A percentile compares a stretch with the other conserved stretches of the same genome.
phyloP scores from a whole-genome alignment of 2,329 filamentous ascomycete species.

The Byssochlamys sp. region DNA sequence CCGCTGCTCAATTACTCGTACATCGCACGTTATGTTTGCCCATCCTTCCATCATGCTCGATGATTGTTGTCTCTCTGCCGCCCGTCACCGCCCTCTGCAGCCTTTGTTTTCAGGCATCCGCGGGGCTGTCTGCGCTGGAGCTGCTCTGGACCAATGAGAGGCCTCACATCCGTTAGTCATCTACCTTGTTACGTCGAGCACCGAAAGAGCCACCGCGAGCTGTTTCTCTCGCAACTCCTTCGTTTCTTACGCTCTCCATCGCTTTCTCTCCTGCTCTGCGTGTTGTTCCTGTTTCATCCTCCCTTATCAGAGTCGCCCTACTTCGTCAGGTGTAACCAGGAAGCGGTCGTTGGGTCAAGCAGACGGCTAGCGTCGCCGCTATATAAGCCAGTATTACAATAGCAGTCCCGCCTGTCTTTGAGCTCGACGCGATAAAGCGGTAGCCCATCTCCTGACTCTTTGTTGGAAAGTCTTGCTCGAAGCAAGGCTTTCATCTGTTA shows the following conservation, averaged over 20 bases:
- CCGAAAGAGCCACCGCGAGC: not conserved
- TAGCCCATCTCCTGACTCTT: conserved; percentile 12
- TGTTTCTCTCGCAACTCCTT: conserved; percentile 1
- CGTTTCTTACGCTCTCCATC: not conserved
- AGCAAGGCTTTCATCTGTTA: conserved; percentile 31
- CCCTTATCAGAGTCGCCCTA: not conserved
- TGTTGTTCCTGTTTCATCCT: not conserved
- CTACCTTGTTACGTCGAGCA: conserved; percentile 5
- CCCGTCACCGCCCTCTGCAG: not conserved
- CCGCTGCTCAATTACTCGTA: not conserved
- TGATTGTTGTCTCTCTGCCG: not conserved
- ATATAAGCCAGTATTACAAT: conserved; percentile 5
- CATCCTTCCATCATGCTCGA: not conserved
- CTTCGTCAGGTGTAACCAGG: not conserved
- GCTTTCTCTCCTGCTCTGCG: not conserved
- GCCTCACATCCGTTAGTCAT: not conserved
- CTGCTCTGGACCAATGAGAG: not conserved
- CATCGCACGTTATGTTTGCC: not conserved
- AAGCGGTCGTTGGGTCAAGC: not conserved
- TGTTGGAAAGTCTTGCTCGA: conserved; percentile 34
- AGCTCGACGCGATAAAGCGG: conserved; percentile 16
- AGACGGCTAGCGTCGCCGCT: not conserved
- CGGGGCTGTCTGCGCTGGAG: conserved; percentile 3
- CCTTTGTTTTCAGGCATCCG: conserved; percentile 3
- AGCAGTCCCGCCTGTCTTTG: conserved; percentile 11